These are phyloP conservation scores for Spizellomyces sp. DNA, from an alignment of 192 early-diverging fungal species.

Conservation along the genomic window DNA sequence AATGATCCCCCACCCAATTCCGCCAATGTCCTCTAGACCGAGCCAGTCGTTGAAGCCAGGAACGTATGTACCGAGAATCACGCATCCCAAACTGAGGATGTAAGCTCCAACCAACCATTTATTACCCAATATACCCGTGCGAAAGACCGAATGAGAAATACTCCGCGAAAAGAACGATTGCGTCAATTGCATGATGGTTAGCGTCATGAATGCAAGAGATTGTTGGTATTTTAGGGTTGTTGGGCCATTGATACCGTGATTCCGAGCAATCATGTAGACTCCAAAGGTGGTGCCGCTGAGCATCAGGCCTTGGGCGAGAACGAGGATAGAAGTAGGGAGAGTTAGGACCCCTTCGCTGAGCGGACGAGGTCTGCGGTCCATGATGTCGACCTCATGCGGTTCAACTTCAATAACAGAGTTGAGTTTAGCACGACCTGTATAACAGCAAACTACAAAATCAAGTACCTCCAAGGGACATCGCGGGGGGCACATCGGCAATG, in stretches of 20 bases:
- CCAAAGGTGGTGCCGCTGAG: constrained; percentile 57
- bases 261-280: constrained; percentile 34
- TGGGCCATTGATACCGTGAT: constrained; percentile 27
- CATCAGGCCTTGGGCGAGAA: constrained; percentile 78
- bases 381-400: constrained; percentile 80
- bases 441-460: constrained; percentile 14
- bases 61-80: constrained; percentile 80
- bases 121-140: constrained; percentile 74
- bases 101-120: constrained; percentile 80
- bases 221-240: constrained; percentile 43
- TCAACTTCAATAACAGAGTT: constrained; percentile 53
- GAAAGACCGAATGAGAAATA: constrained; percentile 72
- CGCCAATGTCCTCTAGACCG: constrained; percentile 38
- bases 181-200: constrained; percentile 86
- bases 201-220: constrained; percentile 73
- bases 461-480: constrained; percentile 77
- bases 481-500: constrained; percentile 95
- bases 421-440: not conserved
- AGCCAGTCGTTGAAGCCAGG: constrained; percentile 58
- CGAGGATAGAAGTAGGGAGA: constrained; percentile 56
- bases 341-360: constrained; percentile 77
- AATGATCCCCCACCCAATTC: constrained; percentile 47
- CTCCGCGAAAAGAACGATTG: constrained; percentile 86
- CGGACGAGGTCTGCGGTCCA: constrained; percentile 80
- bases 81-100: constrained; percentile 63